These are phyloP conservation scores for Mycotypha africana DNA, from an alignment of 371 early-diverging fungal genomes.

Conservation along the genomic window DNA sequence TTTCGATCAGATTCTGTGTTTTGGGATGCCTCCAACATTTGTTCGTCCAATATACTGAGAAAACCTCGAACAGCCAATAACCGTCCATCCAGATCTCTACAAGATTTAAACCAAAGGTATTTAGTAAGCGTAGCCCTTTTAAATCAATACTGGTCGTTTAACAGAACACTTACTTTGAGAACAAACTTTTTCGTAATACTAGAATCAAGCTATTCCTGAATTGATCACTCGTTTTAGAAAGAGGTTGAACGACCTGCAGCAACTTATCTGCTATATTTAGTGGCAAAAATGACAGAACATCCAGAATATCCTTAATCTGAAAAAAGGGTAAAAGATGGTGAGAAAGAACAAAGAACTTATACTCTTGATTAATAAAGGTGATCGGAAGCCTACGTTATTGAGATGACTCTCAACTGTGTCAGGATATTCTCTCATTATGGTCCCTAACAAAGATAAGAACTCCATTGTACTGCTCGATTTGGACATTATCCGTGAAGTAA, in stretches of 20 bases:
- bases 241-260: conserved; percentile 44
- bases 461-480: conserved; percentile 41
- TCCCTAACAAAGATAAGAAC: conserved; percentile 45
- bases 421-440: conserved; percentile 38
- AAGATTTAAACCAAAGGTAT: neutral
- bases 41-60: conserved; percentile 36
- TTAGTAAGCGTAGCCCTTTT: too few relatives aligned
- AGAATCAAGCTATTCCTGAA: conserved; percentile 56
- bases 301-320: conserved; percentile 54
- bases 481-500: conserved; percentile 54
- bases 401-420: conserved; percentile 25
- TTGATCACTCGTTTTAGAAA: conserved; percentile 37
- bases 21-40: conserved; percentile 9
- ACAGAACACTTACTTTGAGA: conserved; percentile 51
- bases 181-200: conserved; percentile 55
- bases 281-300: conserved; percentile 54
- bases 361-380: too few relatives aligned
- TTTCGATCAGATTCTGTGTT: too few relatives aligned
- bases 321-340: conserved; percentile 1
- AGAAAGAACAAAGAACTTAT: too few relatives aligned
- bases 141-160: too few relatives aligned
- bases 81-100: conserved; percentile 50
- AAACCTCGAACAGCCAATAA: conserved; percentile 55
- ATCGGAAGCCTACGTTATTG: conserved; percentile 15
- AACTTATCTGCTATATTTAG: conserved; percentile 44